Percentiles rank a stretch among this genome's conserved stretches.
phyloP scores from a whole-genome alignment of 2,329 filamentous ascomycete genomes.

The Ophiostoma australiae region DNA sequence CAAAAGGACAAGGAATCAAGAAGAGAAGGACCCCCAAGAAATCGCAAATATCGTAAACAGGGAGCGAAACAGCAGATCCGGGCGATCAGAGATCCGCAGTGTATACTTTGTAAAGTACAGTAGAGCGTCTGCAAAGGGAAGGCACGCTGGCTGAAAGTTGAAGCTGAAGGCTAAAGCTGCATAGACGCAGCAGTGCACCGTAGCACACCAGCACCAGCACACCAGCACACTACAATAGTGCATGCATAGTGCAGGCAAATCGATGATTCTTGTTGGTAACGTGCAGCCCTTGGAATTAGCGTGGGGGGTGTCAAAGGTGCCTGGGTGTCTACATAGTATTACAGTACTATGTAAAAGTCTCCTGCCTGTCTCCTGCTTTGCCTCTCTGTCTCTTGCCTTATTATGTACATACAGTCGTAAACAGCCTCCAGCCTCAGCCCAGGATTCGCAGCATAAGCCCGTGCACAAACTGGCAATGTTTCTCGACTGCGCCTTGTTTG shows the following conservation, averaged over 20 bases:
- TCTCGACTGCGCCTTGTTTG: not conserved
- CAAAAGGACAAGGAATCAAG: no score
- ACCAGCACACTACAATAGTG: not conserved
- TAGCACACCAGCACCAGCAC: not conserved
- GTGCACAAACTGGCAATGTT: not conserved
- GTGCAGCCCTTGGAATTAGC: not conserved
- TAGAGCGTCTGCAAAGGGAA: not conserved
- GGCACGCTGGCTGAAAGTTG: not conserved
- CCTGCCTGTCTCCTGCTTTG: no score
- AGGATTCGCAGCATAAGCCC: not conserved
- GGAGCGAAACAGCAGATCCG: conserved; percentile 4
- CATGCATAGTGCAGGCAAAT: conserved; percentile 4
- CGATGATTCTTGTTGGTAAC: not conserved
- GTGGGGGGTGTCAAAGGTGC: not conserved
- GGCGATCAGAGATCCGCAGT: not conserved
- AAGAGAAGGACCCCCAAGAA: not conserved
- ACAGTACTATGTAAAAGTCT: no score
- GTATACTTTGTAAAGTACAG: no score
- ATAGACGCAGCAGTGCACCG: not conserved
- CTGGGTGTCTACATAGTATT: not conserved
- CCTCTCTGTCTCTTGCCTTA: no score
- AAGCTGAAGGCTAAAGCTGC: not conserved
- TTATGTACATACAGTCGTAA: no score
- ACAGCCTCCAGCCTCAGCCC: no score
- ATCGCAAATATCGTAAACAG: not conserved